Evolutionary conservation across 768 basidiomycete genomes (phyloP).

Genomic region (Hygrophoropsis aurantiaca): DNA sequence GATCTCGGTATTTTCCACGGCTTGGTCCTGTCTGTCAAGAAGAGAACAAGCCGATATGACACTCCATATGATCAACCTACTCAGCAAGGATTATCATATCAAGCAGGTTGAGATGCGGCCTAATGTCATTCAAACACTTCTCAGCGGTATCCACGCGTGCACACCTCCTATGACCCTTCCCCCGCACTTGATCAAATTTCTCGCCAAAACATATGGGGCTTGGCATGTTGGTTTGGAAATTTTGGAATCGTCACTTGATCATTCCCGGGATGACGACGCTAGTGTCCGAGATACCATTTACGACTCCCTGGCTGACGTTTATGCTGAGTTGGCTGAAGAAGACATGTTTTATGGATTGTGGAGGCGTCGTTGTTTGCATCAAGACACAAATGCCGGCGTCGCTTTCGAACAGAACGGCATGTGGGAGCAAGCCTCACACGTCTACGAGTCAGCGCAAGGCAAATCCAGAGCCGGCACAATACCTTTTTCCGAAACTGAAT

Average conservation of each 20-base stretch:
- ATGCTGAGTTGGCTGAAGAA: constrained; percentile 93
- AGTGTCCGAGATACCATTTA: constrained; percentile 78
- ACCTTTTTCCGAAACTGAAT: constrained; percentile 92
- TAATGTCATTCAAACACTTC: constrained; percentile 89
- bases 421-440: constrained; percentile 89
- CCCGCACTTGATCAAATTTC: constrained; percentile 92
- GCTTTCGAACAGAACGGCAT: constrained; percentile 95
- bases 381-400: constrained; percentile 85
- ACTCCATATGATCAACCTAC: constrained; percentile 83
- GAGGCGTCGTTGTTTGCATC: constrained; percentile 84
- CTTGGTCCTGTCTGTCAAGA: constrained; percentile 83
- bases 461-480: constrained; percentile 79
- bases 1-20: constrained; percentile 82
- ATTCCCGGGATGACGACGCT: constrained; percentile 77
- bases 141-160: constrained; percentile 83
- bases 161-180: constrained; percentile 86
- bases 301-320: constrained; percentile 92
- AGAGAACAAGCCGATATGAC: constrained; percentile 88
- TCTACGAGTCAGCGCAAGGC: constrained; percentile 89
- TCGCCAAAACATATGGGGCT: constrained; percentile 94
- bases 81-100: constrained; percentile 92
- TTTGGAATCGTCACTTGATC: constrained; percentile 76
- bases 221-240: constrained; percentile 92
- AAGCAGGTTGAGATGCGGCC: constrained; percentile 87
- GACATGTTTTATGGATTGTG: constrained; percentile 97